phyloP scores from a whole-genome alignment of 192 early-diverging fungal genomes.

The Backusella parvicylindrica region DNA sequence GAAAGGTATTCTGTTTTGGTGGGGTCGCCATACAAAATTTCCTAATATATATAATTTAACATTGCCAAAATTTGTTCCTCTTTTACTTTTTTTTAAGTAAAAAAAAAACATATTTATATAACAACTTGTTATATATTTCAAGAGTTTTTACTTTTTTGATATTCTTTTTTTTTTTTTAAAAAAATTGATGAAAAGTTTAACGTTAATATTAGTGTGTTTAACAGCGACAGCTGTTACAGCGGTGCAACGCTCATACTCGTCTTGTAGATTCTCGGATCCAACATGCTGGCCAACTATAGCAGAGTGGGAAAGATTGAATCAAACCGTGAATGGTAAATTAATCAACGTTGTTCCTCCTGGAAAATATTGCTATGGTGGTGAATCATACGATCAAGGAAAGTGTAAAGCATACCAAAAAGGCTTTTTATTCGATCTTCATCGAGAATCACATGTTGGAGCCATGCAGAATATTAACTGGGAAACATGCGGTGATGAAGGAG shows the following conservation, averaged over 20 bases:
- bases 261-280: background rate
- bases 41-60: background rate
- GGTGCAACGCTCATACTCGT: background rate
- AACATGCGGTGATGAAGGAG: conserved; percentile 15
- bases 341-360: conserved; percentile 31
- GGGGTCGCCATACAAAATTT: background rate
- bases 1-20: background rate
- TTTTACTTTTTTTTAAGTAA: background rate
- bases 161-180: background rate
- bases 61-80: background rate
- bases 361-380: conserved; percentile 23
- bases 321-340: conserved; percentile 12
- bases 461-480: conserved; percentile 30
- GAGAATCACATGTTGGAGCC: background rate
- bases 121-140: background rate
- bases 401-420: conserved; percentile 12
- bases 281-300: conserved; percentile 28
- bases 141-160: background rate
- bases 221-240: background rate
- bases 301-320: conserved; percentile 27
- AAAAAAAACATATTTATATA: background rate
- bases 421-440: background rate
- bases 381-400: conserved; percentile 22
- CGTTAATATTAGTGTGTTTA: background rate
- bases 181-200: background rate